Percentiles rank a stretch among this genome's conserved stretches.
Evolutionary conservation across 2,329 filamentous ascomycete species (phyloP).

Genomic region (Bipolaris gigantea): DNA sequence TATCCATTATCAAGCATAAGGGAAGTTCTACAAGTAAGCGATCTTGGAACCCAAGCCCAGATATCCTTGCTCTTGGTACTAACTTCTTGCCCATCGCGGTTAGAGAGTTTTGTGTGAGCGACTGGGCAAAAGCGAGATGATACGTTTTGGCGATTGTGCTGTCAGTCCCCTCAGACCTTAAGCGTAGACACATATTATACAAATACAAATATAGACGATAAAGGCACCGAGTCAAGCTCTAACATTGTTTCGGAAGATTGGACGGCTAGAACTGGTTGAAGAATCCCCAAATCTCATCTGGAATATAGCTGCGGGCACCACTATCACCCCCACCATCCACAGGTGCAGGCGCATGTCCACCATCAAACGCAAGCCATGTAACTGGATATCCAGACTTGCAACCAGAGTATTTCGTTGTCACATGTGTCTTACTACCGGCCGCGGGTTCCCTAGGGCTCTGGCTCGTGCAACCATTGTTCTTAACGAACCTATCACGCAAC

Average conservation of each 20-base stretch:
- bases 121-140: no score
- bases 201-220: background rate
- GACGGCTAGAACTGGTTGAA: constrained; percentile 13
- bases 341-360: constrained; percentile 21
- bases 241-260: background rate
- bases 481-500: constrained; percentile 45
- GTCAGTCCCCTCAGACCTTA: no score
- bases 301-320: constrained; percentile 14
- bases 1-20: no score
- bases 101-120: no score
- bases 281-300: constrained; percentile 18
- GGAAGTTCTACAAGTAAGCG: no score
- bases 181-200: no score
- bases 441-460: constrained; percentile 20
- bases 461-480: constrained; percentile 42
- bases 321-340: constrained; percentile 17
- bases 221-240: background rate
- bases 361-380: constrained; percentile 31
- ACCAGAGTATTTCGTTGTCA: constrained; percentile 21
- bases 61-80: no score
- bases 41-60: no score
- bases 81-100: no score
- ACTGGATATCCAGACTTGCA: constrained; percentile 40
- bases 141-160: no score
- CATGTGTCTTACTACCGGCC: constrained; percentile 9